Evolutionary conservation across 495 filamentous ascomycete species (phyloP).

Genomic region (Podospora tetraspora): DNA sequence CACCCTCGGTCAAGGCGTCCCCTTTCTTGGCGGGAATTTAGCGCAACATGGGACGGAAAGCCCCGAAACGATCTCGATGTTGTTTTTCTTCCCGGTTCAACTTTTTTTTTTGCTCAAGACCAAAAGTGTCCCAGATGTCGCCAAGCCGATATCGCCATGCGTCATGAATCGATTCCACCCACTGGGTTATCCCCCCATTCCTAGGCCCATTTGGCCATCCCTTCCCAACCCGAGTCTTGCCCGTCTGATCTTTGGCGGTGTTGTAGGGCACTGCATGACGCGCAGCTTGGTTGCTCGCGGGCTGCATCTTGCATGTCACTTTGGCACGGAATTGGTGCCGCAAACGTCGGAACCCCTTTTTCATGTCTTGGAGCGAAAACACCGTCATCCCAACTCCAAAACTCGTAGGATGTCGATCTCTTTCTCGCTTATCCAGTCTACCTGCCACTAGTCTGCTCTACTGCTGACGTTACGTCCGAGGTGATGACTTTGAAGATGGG

Average conservation of each 20-base stretch:
- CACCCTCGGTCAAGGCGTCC: not conserved
- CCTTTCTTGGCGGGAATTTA: not conserved
- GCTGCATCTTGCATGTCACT: no score
- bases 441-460: not conserved
- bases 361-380: no score
- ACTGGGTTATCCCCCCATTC: not conserved
- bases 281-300: no score
- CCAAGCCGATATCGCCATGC: no score
- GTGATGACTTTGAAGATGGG: slow-evolving; percentile 64
- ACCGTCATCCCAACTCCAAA: not conserved
- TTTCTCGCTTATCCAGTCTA: not conserved
- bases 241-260: no score
- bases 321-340: no score
- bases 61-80: not conserved
- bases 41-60: not conserved
- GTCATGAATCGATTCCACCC: not conserved
- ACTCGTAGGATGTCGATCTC: not conserved
- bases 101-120: not conserved
- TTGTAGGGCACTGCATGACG: no score
- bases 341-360: no score
- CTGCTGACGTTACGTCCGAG: slow-evolving; percentile 22
- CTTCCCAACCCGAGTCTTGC: no score
- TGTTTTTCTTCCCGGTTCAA: not conserved
- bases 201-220: no score
- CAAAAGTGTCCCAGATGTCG: no score